Evolutionary conservation across 2,329 filamentous ascomycete species (phyloP).

Genomic region (Lachnellula suecica): DNA sequence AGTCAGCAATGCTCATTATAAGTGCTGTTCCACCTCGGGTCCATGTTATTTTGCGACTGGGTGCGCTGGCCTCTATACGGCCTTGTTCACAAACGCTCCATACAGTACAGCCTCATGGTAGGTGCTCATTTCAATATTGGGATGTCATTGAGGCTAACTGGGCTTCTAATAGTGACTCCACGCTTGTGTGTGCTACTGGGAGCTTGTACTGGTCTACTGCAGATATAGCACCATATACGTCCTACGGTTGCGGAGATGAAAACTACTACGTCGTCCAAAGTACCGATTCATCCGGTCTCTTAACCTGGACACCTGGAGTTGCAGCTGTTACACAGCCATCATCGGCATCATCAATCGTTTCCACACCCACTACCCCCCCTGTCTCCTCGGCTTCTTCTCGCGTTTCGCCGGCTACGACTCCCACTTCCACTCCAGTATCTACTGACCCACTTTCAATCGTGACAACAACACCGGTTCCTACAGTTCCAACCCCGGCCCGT

Average conservation of each 20-base stretch:
- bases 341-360: neutral
- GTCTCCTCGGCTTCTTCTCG: neutral
- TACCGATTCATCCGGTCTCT: neutral
- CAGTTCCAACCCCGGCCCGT: neutral
- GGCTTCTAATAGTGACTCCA: neutral
- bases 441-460: neutral
- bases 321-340: neutral
- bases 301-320: constrained; percentile 1
- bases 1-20: neutral
- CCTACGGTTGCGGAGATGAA: neutral
- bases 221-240: neutral
- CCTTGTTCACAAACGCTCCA: neutral
- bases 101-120: too few species aligned
- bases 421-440: neutral
- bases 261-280: constrained; percentile 4
- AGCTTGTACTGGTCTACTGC: neutral
- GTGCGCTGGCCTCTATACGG: neutral
- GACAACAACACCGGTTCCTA: neutral
- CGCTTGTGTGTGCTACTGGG: neutral
- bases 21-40: neutral
- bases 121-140: too few species aligned
- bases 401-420: neutral
- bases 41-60: neutral
- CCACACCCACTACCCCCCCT: neutral
- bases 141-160: neutral